Conservation (phyloP, 2,329 filamentous ascomycete species). For the Claviceps spartinae region DNA sequence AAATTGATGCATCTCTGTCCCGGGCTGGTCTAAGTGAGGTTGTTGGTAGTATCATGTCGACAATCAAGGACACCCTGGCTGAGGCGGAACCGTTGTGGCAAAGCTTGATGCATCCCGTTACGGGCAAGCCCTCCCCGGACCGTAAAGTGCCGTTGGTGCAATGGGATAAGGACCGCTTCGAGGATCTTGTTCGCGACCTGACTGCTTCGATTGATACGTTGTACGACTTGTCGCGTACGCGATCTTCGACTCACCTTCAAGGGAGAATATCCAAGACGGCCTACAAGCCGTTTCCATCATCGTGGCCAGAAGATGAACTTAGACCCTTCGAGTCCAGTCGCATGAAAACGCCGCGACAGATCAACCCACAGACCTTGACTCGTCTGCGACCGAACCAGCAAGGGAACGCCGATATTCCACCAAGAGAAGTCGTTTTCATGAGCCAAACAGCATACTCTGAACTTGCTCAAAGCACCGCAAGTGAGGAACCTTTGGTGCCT, state of each 20-base stretch:
- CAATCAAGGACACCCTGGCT: constrained; percentile 66
- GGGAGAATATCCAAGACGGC: constrained; percentile 17
- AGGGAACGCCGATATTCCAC: constrained; percentile 15
- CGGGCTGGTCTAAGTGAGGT: constrained; percentile 64
- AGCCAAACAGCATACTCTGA: constrained; percentile 39
- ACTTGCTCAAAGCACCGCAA: constrained; percentile 27
- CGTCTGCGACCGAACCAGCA: constrained; percentile 30
- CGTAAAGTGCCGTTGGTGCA: constrained; percentile 43
- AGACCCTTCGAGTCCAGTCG: constrained; percentile 44
- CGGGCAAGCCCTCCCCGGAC: constrained; percentile 31
- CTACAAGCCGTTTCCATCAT: constrained; percentile 16
- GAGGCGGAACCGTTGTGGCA: constrained; percentile 63
- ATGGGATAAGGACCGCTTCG: constrained; percentile 60
- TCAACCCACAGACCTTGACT: constrained; percentile 40
- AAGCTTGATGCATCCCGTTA: constrained; percentile 36
- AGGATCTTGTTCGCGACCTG: constrained; percentile 60
- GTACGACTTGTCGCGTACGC: constrained; percentile 59
- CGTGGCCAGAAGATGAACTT: constrained; percentile 27
- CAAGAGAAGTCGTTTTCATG: constrained; percentile 34
- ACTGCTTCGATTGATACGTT: constrained; percentile 69
- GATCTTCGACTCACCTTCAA: constrained; percentile 31
- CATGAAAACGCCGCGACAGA: constrained; percentile 47
- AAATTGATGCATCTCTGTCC: constrained; percentile 58
- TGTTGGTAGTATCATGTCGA: constrained; percentile 65
- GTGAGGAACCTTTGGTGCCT: constrained; percentile 34